A percentile compares a stretch with the other conserved stretches of the same genome.
Conservation (phyloP, 768 basidiomycete species). For the Gelatoporia subvermispora region DNA sequence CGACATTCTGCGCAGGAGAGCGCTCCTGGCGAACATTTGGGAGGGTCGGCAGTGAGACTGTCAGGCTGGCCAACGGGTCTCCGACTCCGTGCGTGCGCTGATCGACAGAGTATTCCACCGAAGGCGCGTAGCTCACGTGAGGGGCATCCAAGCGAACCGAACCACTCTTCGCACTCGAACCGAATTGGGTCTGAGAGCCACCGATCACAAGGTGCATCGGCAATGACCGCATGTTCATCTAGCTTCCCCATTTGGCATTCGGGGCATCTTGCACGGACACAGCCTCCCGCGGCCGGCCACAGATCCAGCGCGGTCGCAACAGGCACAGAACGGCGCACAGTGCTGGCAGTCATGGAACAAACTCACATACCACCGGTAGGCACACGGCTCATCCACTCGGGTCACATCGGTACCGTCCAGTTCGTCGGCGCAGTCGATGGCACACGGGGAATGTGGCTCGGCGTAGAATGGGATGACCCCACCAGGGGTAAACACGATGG, state of each 20-base stretch:
- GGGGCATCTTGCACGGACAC: no score
- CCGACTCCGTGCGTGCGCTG: not conserved
- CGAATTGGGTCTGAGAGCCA: no score
- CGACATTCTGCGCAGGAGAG: constrained; percentile 19
- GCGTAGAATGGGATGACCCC: constrained; percentile 95
- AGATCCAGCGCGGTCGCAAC: no score
- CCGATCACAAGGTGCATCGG: no score
- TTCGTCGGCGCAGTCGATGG: constrained; percentile 62
- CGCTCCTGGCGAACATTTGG: constrained; percentile 19
- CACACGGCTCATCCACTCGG: constrained; percentile 50
- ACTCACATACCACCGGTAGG: constrained; percentile 34
- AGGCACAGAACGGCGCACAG: no score
- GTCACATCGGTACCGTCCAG: constrained; percentile 62
- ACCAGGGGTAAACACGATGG: constrained; percentile 86
- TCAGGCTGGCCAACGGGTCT: no score
- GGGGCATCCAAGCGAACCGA: not conserved
- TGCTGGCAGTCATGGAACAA: not conserved
- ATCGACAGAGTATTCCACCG: not conserved
- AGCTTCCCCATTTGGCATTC: no score
- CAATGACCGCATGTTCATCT: no score
- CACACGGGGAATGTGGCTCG: constrained; percentile 77
- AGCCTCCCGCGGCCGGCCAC: no score
- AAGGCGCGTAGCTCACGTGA: not conserved
- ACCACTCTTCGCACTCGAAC: no score
- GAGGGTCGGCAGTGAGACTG: no score